Base-by-base conservation (phyloP, 2,329 filamentous ascomycete genomes). In the Alternaria sp. region DNA sequence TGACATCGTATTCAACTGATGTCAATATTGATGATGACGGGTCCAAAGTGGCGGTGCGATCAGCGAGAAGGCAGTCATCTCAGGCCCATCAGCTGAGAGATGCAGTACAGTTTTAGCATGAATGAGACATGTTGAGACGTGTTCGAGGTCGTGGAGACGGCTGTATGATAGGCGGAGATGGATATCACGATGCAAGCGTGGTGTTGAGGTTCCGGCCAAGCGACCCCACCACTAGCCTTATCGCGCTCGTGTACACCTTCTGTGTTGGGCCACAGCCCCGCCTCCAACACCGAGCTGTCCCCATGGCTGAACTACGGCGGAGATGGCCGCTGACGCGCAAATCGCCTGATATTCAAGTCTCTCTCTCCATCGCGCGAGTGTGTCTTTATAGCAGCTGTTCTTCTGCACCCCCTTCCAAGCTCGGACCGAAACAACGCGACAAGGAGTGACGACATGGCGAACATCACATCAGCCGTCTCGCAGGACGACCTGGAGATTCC, bases 401-500 rank as follows among this genome's bases (percentile, higher is more conserved):
- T n/a, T n/a, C n/a, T 36, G 30, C 30, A 30, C 17, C 36, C 6
- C 46, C 25, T 13, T 32, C 21, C 17, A 17, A 19, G 11, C 21
- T 51, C 17, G 21, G 50, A 36, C 21, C 40, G 7, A 26, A 43
- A 19, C 49, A 15, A 66, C 40, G 21, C 51, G n/a, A 57, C 30
- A 26, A 30, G 13, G 40, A 61, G 43, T 28, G 17, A 64, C 47
- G 43, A 54, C 47, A 72, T 72, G 70, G 65, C 67, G 19, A 66
- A 64, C 54, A 74, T 75, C 28, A 74, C 66, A 15, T 70, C 77
- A 1, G 79, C 78, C 13, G 79, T 81, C 49, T 73, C 77, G 12
- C 76, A 81, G 60, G 79, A 81, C 57, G 75, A 80, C 51, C 66
- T 81, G 21, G 73, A 78, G 55, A 81, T 81, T 51, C 79, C 79